A percentile compares a stretch with the other conserved stretches of the same genome.
Conservation (phyloP, 306 rosid genomes). For the Mimosa pudica region DNA sequence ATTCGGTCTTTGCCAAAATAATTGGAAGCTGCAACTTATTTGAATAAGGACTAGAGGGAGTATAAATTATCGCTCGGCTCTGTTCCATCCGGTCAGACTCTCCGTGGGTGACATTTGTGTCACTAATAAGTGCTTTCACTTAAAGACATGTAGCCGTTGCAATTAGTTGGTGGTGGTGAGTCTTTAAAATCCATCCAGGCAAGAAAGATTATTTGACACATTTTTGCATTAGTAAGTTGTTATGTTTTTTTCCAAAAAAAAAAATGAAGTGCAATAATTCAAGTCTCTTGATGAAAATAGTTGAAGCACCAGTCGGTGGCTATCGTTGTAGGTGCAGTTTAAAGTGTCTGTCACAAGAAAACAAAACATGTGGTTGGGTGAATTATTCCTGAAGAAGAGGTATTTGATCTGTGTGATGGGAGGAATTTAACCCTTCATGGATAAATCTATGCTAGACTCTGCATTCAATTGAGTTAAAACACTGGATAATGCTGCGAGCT, state of each 20-base stretch:
- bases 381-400: background rate
- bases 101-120: too few species aligned
- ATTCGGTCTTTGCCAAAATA: too few species aligned
- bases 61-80: too few species aligned
- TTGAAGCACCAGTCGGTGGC: constrained; percentile 27
- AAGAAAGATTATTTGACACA: background rate
- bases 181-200: background rate
- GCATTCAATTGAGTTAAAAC: constrained; percentile 22
- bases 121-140: too few species aligned
- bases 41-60: too few species aligned
- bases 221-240: background rate
- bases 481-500: constrained; percentile 30
- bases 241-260: background rate
- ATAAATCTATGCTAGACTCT: background rate
- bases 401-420: background rate
- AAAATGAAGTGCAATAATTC: background rate
- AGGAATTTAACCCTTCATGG: constrained; percentile 13
- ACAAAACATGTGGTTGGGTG: constrained; percentile 9
- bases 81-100: too few species aligned
- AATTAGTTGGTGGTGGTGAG: background rate
- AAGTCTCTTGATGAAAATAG: constrained; percentile 6
- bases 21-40: too few species aligned
- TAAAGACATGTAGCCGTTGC: too few species aligned
- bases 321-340: constrained; percentile 37
- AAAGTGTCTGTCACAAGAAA: constrained; percentile 28